Base-by-base conservation (phyloP, 768 basidiomycete species). In the Piloderma croceum region DNA sequence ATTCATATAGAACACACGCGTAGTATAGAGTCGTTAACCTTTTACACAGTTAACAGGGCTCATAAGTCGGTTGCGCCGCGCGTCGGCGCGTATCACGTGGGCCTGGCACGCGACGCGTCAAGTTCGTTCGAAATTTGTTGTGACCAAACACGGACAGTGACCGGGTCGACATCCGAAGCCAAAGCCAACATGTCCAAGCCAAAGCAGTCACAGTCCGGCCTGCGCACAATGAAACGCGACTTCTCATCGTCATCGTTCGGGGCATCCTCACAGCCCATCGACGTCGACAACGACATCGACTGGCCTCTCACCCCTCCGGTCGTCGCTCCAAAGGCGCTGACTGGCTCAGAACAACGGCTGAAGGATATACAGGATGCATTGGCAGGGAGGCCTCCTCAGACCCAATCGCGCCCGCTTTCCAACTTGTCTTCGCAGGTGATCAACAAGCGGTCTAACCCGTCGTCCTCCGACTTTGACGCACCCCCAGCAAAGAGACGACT, bases 291-390 rank as follows among this genome's bases (percentile, higher is more conserved):
- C n/a, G n/a, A n/a, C n/a, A n/a, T n/a, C n/a, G n/a, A n/a, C n/a
- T 73, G 74, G 65, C 58, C 61, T 5, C 69, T 65, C 39, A 73
- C 47, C 13, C 34, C 43, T 17, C 50, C 55, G 22, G 42, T 49
- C 3, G 31, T 44, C 1, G 50, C 61, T n/a, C 42, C 39, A 34
- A 58, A 50, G 24, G 46, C 39, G 31, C 40, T 37, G 42, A 61
- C 45, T 34, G 48, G 36, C 44, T 27, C 52, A 18, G 60, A 62
- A 24, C 51, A 62, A 25, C 76, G 83, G 15, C 56, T 84, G 5
- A 72, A 67, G 48, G 65, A 71, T 37, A 83, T 85, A 35, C 71
- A 81, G 51, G 75, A 71, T 29, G 81, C 74, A 4, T 62, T 84
- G 24, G 53, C 62, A 31, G 56, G 57, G 24, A 47, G 42, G 36